Evolutionary conservation across 495 filamentous ascomycete genomes (phyloP).

Genomic region (Clavariopsis aquatica): DNA sequence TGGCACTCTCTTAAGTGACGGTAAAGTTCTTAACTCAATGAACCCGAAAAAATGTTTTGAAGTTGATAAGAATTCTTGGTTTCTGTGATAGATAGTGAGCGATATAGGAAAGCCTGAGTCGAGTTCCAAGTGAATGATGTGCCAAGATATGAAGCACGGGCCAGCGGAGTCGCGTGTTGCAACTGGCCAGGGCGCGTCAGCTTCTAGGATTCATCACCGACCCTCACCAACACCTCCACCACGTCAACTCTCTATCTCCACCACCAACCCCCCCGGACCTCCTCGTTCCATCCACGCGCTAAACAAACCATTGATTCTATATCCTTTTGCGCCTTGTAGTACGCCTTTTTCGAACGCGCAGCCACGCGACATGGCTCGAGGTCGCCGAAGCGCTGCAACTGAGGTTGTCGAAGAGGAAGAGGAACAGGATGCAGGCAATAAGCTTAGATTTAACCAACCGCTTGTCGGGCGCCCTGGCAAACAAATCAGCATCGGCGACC

Average conservation of each 20-base stretch:
- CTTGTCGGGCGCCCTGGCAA: slow-evolving; percentile 92
- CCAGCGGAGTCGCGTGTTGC: not conserved
- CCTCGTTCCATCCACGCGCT: not conserved
- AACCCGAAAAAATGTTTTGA: too few species aligned
- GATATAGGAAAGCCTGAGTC: not conserved
- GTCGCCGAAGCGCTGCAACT: slow-evolving; percentile 36
- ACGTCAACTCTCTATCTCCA: not conserved
- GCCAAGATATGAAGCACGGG: not conserved
- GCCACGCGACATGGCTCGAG: slow-evolving; percentile 34
- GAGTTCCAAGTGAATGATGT: not conserved
- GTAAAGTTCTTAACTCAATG: too few species aligned
- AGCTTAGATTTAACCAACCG: slow-evolving; percentile 76
- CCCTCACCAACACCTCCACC: slow-evolving; percentile 1
- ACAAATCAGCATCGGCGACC: slow-evolving; percentile 76
- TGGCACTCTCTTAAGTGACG: too few species aligned
- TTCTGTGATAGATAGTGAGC: not conserved
- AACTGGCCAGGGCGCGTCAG: slow-evolving; percentile 5
- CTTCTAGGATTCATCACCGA: not conserved
- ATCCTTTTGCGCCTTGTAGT: not conserved
- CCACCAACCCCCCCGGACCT: not conserved
- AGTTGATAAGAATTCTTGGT: not conserved
- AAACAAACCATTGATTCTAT: not conserved
- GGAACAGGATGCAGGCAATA: slow-evolving; percentile 28
- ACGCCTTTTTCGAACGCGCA: slow-evolving; percentile 1
- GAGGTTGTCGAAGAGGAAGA: slow-evolving; percentile 40